Evolutionary conservation across 225 moss, liverwort and hornwort genomes (phyloP).

Genomic region (Climacium dendroides): DNA sequence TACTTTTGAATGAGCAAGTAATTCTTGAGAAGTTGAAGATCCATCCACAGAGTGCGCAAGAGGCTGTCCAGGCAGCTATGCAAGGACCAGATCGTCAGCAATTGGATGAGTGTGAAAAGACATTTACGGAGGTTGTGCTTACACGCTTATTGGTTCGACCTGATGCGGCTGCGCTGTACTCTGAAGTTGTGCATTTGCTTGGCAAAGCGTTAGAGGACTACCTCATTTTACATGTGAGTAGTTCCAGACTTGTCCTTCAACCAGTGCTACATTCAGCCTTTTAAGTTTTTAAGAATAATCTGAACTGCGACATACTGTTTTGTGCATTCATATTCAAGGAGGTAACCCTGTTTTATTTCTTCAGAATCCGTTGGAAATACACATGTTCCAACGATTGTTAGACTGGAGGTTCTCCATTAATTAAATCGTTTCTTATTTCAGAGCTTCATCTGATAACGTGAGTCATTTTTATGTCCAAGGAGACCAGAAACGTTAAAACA

Average conservation of each 20-base stretch:
- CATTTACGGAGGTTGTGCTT: slow-evolving; percentile 89
- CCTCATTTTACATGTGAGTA: slow-evolving; percentile 76
- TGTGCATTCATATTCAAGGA: not conserved
- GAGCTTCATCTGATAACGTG: not conserved
- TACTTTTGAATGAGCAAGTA: slow-evolving; percentile 92
- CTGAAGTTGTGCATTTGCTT: slow-evolving; percentile 82
- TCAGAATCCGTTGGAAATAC: not conserved
- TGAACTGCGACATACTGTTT: not conserved
- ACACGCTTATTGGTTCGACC: slow-evolving; percentile 92
- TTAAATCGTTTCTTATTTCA: not conserved
- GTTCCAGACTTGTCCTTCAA: not conserved
- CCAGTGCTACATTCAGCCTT: not conserved
- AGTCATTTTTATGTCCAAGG: not conserved
- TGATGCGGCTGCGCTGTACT: slow-evolving; percentile 96
- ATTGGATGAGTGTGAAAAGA: slow-evolving; percentile 93
- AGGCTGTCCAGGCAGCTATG: slow-evolving; percentile 77
- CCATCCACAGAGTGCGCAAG: slow-evolving; percentile 60
- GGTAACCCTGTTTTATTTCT: not conserved
- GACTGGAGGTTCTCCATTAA: not conserved
- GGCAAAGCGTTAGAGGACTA: slow-evolving; percentile 91
- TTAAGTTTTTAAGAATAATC: not conserved
- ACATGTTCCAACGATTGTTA: not conserved
- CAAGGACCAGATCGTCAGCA: slow-evolving; percentile 74
- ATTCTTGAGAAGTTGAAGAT: slow-evolving; percentile 78
- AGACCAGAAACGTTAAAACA: not conserved